phyloP scores from a whole-genome alignment of 805 yeast genomes.

The Geotrichum ghanense region DNA sequence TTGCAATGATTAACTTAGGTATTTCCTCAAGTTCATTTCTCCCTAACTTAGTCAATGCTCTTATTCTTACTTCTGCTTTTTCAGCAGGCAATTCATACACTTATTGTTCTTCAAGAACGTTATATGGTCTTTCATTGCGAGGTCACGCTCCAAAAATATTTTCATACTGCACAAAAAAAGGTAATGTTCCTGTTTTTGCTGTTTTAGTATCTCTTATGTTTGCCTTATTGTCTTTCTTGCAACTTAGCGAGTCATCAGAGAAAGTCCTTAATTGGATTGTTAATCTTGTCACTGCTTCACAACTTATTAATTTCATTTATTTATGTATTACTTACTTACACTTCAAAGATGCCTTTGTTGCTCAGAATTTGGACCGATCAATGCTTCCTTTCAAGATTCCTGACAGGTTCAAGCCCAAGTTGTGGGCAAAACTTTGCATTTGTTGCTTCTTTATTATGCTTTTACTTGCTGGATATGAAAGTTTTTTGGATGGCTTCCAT shows the following conservation, averaged over 20 bases:
- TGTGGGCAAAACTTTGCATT: constrained; percentile 50
- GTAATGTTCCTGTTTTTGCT: constrained; percentile 52
- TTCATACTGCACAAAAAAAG: constrained; percentile 47
- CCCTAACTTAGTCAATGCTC: constrained; percentile 71
- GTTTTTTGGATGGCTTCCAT: constrained; percentile 62
- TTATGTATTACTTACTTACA: constrained; percentile 49
- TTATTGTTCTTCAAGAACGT: constrained; percentile 56
- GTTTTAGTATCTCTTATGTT: constrained; percentile 37
- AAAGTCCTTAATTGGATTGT: constrained; percentile 63
- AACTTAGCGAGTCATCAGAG: constrained; percentile 45
- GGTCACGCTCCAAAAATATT: constrained; percentile 68
- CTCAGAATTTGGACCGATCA: constrained; percentile 38
- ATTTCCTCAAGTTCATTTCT: constrained; percentile 38
- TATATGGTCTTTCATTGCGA: constrained; percentile 58
- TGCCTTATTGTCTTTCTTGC: constrained; percentile 56
- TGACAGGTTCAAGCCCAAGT: neutral
- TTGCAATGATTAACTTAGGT: constrained; percentile 57
- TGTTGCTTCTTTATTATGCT: constrained; percentile 42
- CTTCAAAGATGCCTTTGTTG: constrained; percentile 47
- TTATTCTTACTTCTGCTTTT: constrained; percentile 62
- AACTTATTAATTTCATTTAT: constrained; percentile 47
- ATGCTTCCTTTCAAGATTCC: constrained; percentile 33
- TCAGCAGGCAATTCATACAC: constrained; percentile 79
- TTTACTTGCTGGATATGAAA: constrained; percentile 56
- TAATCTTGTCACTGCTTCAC: constrained; percentile 60